These are phyloP conservation scores for Macaranga tanarius DNA, from an alignment of 441 rosid genomes.

Conservation along the genomic window DNA sequence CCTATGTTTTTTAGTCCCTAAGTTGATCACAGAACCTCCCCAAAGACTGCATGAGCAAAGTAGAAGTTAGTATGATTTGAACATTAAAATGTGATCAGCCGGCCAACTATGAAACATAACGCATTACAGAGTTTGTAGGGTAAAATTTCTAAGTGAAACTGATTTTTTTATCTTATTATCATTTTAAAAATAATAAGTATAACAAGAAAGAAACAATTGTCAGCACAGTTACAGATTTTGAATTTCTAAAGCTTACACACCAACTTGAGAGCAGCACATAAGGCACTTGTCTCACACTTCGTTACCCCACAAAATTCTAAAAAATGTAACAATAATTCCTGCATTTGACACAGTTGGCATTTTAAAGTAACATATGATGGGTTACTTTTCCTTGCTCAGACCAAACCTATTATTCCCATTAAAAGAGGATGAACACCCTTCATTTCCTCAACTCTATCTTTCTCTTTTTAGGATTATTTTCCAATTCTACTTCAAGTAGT, in stretches of 20 bases:
- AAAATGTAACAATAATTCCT: too few relatives aligned
- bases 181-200: background rate
- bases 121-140: background rate
- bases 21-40: conserved; percentile 94
- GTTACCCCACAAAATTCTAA: too few relatives aligned
- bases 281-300: too few relatives aligned
- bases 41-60: conserved; percentile 66
- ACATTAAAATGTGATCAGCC: background rate
- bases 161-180: background rate
- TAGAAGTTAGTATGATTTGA: background rate
- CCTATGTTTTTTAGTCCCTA: conserved; percentile 89
- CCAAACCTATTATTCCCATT: too few relatives aligned
- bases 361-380: too few relatives aligned
- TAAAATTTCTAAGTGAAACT: background rate
- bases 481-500: background rate
- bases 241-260: background rate
- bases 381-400: too few relatives aligned
- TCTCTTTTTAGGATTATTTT: background rate
- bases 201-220: background rate
- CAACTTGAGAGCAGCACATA: background rate
- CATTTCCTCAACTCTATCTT: too few relatives aligned
- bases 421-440: too few relatives aligned
- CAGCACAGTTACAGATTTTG: background rate
- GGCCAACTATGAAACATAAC: background rate
- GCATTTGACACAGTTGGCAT: too few relatives aligned